phyloP scores from a whole-genome alignment of 2,329 filamentous ascomycete species.

The Diaporthe destruens region DNA sequence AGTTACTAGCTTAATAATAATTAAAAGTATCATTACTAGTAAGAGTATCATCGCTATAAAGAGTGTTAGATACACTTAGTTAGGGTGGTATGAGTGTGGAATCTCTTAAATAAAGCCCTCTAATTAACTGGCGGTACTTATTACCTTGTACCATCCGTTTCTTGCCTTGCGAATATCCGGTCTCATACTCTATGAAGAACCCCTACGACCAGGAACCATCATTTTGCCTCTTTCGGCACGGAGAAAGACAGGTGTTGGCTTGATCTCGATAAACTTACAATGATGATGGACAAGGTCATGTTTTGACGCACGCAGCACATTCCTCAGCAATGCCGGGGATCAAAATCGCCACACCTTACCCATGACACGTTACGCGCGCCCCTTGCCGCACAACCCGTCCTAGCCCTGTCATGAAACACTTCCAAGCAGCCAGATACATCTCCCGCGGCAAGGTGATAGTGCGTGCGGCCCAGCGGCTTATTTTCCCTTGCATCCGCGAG shows the following conservation, averaged over 20 bases:
- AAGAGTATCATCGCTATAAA: no score
- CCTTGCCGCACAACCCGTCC: background rate
- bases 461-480: slow-evolving; percentile 9
- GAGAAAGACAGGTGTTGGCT: background rate
- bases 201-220: background rate
- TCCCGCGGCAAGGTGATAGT: background rate
- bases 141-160: no score
- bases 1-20: no score
- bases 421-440: slow-evolving; percentile 5
- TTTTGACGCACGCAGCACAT: background rate
- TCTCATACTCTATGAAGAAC: no score
- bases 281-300: background rate
- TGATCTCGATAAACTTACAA: background rate
- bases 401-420: slow-evolving; percentile 18
- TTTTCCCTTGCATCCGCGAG: slow-evolving; percentile 17
- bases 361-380: background rate
- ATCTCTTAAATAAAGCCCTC: no score
- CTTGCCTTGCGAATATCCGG: no score
- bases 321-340: slow-evolving; percentile 9
- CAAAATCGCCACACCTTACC: slow-evolving; percentile 15
- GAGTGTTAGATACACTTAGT: no score
- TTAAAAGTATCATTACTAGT: no score
- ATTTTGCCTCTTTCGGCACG: background rate
- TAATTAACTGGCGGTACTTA: no score
- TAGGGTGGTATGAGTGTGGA: no score